Conservation (phyloP, 805 yeast genomes). For the Candida ulmi region DNA sequence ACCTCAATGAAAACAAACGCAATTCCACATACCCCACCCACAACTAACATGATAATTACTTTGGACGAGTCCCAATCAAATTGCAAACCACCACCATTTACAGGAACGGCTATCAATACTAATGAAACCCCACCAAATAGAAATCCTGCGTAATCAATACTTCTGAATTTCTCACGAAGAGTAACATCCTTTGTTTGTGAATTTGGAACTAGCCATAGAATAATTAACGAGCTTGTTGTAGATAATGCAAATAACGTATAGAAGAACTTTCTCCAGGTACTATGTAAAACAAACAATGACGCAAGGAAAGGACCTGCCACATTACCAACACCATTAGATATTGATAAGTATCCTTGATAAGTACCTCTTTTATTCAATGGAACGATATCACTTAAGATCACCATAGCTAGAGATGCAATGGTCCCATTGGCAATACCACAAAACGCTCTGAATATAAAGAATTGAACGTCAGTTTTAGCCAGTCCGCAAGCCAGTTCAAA, state of each 20-base stretch:
- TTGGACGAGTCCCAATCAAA: slow-evolving; percentile 41
- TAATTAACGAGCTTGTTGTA: neutral
- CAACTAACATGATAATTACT: slow-evolving; percentile 28
- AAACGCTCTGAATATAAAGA: slow-evolving; percentile 46
- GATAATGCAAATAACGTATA: slow-evolving; percentile 30
- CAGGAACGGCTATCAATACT: slow-evolving; percentile 40
- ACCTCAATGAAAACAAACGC: slow-evolving; percentile 42
- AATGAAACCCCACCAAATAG: neutral
- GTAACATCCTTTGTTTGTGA: slow-evolving; percentile 23
- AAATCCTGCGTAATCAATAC: slow-evolving; percentile 49
- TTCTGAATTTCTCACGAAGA: slow-evolving; percentile 19
- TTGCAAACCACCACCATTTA: slow-evolving; percentile 53
- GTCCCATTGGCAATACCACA: slow-evolving; percentile 57
- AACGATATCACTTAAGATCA: slow-evolving; percentile 48
- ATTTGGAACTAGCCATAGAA: slow-evolving; percentile 16
- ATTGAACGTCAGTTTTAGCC: slow-evolving; percentile 41
- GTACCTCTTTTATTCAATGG: slow-evolving; percentile 49
- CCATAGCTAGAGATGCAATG: slow-evolving; percentile 43
- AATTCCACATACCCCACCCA: slow-evolving; percentile 33
- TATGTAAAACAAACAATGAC: slow-evolving; percentile 30
- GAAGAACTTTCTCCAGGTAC: slow-evolving; percentile 36
- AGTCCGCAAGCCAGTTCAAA: slow-evolving; percentile 48
- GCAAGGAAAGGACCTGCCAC: slow-evolving; percentile 38
- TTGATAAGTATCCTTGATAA: slow-evolving; percentile 50
- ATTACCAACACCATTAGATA: slow-evolving; percentile 44